These are phyloP conservation scores for Psilocybe cyanescens DNA, from an alignment of 768 basidiomycete genomes.

Conservation along the genomic window DNA sequence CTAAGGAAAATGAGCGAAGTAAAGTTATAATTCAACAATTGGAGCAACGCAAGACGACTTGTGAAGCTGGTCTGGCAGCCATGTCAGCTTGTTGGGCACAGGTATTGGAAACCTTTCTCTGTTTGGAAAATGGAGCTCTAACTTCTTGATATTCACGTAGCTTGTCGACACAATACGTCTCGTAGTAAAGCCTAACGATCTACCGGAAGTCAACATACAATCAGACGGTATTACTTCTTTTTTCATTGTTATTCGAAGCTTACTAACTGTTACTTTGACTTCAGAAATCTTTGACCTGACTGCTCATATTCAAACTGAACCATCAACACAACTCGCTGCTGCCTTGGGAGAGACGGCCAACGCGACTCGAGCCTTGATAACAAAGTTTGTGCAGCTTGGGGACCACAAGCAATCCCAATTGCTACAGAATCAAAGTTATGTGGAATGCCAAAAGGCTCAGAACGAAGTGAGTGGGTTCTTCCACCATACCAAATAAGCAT, in stretches of 20 bases:
- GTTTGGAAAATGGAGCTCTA: neutral
- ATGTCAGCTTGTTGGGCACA: constrained; percentile 84
- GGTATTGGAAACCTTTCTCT: constrained; percentile 40
- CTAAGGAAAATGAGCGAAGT: constrained; percentile 71
- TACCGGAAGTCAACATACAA: constrained; percentile 45
- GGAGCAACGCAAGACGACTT: constrained; percentile 65
- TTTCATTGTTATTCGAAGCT: constrained; percentile 5
- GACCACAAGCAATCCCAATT: constrained; percentile 35
- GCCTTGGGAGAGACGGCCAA: constrained; percentile 59
- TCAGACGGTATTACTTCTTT: constrained; percentile 37
- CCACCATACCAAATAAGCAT: neutral
- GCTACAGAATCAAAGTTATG: constrained; percentile 42
- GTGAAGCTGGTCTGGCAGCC: constrained; percentile 72
- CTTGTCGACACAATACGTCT: constrained; percentile 69
- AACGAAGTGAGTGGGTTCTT: constrained; percentile 55
- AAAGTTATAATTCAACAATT: constrained; percentile 63
- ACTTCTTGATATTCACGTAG: constrained; percentile 35
- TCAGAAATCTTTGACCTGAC: constrained; percentile 54
- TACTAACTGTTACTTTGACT: constrained; percentile 2
- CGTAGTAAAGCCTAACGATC: constrained; percentile 55
- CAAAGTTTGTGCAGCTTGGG: constrained; percentile 54
- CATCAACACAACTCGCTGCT: constrained; percentile 38
- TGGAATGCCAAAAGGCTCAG: constrained; percentile 54
- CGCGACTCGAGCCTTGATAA: constrained; percentile 63
- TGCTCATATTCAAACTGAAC: constrained; percentile 40